Evolutionary conservation across 306 rosid genomes (phyloP).

Genomic region (Corylus avellana): DNA sequence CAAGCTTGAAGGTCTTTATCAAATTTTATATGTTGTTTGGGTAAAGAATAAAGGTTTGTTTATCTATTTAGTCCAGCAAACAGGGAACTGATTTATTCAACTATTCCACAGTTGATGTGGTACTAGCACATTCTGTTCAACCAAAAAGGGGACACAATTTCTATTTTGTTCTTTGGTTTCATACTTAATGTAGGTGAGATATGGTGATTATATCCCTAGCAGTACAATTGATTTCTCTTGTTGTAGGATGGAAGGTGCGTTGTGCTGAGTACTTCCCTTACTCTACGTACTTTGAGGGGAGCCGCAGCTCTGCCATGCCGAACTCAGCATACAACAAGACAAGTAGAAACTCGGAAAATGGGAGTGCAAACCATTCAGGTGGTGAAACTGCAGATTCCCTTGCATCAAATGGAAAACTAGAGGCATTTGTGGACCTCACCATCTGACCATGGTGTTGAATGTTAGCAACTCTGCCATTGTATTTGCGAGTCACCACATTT

Average conservation of each 20-base stretch:
- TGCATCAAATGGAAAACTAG: slow-evolving; percentile 68
- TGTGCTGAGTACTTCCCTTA: slow-evolving; percentile 78
- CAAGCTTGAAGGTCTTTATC: neutral
- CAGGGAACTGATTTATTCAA: neutral
- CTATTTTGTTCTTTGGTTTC: neutral
- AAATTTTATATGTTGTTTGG: neutral
- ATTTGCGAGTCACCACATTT: slow-evolving; percentile 16
- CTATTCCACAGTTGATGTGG: neutral
- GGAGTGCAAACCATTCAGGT: slow-evolving; percentile 39
- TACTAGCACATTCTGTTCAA: neutral
- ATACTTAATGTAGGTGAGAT: slow-evolving; percentile 14
- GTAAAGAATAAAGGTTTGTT: neutral
- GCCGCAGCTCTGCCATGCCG: slow-evolving; percentile 68
- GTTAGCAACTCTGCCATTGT: slow-evolving; percentile 12
- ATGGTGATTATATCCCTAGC: slow-evolving; percentile 16
- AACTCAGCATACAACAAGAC: slow-evolving; percentile 52
- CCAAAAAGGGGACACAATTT: neutral
- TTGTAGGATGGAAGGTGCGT: slow-evolving; percentile 85
- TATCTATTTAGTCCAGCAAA: neutral
- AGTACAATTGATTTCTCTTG: neutral
- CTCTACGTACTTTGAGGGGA: slow-evolving; percentile 76
- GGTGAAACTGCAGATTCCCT: slow-evolving; percentile 43
- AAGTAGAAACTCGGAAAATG: slow-evolving; percentile 57
- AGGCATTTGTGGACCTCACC: slow-evolving; percentile 59
- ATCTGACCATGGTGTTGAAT: slow-evolving; percentile 39